Conservation (phyloP, 2,329 filamentous ascomycete species). For the Ramularia endophylla region DNA sequence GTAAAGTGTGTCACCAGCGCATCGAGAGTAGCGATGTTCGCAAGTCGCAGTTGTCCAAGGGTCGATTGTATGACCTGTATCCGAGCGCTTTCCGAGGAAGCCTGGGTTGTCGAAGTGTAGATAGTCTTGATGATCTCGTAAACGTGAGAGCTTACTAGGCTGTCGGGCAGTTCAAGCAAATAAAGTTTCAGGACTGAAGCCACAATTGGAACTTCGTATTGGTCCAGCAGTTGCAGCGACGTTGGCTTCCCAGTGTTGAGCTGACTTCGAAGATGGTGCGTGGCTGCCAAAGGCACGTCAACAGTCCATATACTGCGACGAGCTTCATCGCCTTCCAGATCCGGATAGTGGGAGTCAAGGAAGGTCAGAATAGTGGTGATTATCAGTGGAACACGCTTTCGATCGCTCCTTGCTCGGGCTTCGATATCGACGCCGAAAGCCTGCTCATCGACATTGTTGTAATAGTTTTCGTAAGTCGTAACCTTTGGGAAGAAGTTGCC, state of each 20-base stretch:
- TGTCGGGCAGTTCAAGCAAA: constrained; percentile 91
- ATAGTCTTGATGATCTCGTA: constrained; percentile 99
- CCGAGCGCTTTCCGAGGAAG: constrained; percentile 70
- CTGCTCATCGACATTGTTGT: constrained; percentile 96
- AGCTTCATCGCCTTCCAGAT: constrained; percentile 93
- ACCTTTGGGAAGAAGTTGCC: constrained; percentile 88
- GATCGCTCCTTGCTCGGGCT: constrained; percentile 83
- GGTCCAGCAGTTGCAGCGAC: constrained; percentile 67
- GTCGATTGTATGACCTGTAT: constrained; percentile 93
- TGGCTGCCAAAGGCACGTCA: constrained; percentile 78
- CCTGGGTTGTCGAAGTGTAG: constrained; percentile 74
- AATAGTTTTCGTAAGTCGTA: constrained; percentile 96
- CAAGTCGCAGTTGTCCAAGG: constrained; percentile 85
- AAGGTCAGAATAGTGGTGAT: constrained; percentile 92
- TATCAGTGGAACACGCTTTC: constrained; percentile 89
- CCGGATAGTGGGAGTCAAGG: constrained; percentile 93
- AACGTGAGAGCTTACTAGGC: constrained; percentile 94
- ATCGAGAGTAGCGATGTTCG: constrained; percentile 98
- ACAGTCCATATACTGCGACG: constrained; percentile 89
- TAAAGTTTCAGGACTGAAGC: constrained; percentile 92
- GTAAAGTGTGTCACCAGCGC: constrained; percentile 98
- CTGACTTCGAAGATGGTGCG: constrained; percentile 73
- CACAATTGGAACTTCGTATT: constrained; percentile 91
- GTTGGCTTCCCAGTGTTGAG: constrained; percentile 85
- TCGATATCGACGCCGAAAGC: constrained; percentile 98